phyloP scores from a whole-genome alignment of 2,329 filamentous ascomycete genomes.

The Plenodomus lindquistii region DNA sequence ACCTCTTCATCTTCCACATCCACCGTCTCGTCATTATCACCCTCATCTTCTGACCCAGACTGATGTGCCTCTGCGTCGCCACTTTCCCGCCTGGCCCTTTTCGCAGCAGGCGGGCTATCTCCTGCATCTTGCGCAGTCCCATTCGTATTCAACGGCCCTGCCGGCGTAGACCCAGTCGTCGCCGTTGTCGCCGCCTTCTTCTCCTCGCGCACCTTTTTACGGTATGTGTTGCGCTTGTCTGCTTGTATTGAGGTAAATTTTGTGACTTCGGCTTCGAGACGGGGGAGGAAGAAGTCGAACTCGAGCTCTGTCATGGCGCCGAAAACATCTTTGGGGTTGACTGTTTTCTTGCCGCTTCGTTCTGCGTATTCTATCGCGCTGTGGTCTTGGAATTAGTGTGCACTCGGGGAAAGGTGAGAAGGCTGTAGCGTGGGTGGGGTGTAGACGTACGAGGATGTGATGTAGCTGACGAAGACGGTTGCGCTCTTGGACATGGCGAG shows the following conservation, averaged over 20 bases:
- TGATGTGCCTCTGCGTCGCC: conserved; percentile 47
- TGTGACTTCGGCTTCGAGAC: conserved; percentile 74
- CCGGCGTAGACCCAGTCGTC: conserved; percentile 3
- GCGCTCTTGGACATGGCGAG: conserved; percentile 79
- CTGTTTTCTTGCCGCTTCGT: conserved; percentile 73
- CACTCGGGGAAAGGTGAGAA: neutral
- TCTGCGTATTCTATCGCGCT: conserved; percentile 75
- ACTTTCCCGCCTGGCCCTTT: conserved; percentile 50
- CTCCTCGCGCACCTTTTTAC: conserved; percentile 69
- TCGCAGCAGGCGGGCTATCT: conserved; percentile 53
- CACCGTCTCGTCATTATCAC: conserved; percentile 45
- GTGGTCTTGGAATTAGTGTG: conserved; percentile 2
- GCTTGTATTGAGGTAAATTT: conserved; percentile 76
- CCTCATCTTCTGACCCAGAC: conserved; percentile 45
- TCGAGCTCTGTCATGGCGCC: conserved; percentile 77
- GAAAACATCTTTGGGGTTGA: conserved; percentile 75
- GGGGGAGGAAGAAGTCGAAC: conserved; percentile 70
- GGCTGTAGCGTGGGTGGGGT: neutral
- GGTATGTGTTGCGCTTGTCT: conserved; percentile 74
- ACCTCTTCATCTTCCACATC: conserved; percentile 56
- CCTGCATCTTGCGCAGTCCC: neutral
- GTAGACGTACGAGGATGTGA: conserved; percentile 69
- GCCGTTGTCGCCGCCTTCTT: conserved; percentile 49
- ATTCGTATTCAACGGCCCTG: conserved; percentile 5
- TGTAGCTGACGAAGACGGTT: conserved; percentile 81